Evolutionary conservation across 1,139 yeast species (phyloP).

Genomic region (Yamadazyma buinensis): DNA sequence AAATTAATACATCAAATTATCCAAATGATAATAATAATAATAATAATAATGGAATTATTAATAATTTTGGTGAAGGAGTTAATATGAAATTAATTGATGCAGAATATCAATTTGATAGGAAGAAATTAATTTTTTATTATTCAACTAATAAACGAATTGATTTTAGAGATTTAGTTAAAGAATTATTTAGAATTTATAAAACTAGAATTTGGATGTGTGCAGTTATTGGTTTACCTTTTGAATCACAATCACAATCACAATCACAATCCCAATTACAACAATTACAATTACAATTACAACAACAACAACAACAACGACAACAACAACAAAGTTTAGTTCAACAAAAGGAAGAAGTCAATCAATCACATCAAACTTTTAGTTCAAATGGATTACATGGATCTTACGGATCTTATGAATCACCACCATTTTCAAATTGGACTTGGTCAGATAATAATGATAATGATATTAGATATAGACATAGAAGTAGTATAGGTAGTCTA

Average conservation of each 20-base stretch:
- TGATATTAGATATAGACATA: conserved; percentile 2
- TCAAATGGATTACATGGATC: too few relatives aligned
- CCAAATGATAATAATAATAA: neutral
- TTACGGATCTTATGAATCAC: too few relatives aligned
- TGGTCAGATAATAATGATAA: neutral
- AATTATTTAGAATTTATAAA: conserved; percentile 86
- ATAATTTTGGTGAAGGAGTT: neutral
- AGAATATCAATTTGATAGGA: conserved; percentile 94
- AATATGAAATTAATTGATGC: conserved; percentile 59
- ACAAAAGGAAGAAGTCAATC: neutral
- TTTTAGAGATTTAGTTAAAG: conserved; percentile 88
- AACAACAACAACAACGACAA: neutral
- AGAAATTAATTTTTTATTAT: conserved; percentile 84
- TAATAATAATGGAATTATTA: neutral
- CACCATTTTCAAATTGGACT: too few relatives aligned
- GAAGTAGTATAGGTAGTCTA: conserved; percentile 1
- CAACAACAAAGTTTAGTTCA: neutral
- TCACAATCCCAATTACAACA: neutral
- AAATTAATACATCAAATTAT: conserved; percentile 39
- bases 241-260: conserved; percentile 2
- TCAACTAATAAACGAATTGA: conserved; percentile 80
- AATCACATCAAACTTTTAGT: too few relatives aligned
- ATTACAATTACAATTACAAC: neutral
- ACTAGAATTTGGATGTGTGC: conserved; percentile 99
- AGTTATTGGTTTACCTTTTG: conserved; percentile 41